These are phyloP conservation scores for Mycena kentingensis DNA, from an alignment of 768 basidiomycete genomes.

Conservation along the genomic window DNA sequence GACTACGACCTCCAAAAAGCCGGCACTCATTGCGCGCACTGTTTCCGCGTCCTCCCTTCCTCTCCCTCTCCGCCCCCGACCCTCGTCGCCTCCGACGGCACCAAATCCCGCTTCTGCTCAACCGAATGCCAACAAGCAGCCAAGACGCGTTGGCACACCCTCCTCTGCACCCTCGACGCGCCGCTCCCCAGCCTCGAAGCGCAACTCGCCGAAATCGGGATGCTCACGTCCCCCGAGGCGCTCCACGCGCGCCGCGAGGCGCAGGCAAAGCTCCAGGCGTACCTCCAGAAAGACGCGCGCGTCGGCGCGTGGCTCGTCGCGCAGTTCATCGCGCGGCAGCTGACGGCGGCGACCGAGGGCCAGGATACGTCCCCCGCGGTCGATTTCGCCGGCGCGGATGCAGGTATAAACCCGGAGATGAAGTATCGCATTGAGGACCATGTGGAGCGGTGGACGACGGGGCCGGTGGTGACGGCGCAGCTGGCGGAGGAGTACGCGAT, in stretches of 20 bases:
- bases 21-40: slow-evolving; percentile 73
- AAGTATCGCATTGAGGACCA: slow-evolving; percentile 75
- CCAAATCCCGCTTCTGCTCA: slow-evolving; percentile 73
- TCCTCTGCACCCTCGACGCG: slow-evolving; percentile 71
- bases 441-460: slow-evolving; percentile 70
- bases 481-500: slow-evolving; percentile 51
- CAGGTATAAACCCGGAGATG: too few relatives aligned
- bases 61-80: slow-evolving; percentile 41
- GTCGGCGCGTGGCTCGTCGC: slow-evolving; percentile 61
- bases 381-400: slow-evolving; percentile 52
- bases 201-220: slow-evolving; percentile 34
- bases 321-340: slow-evolving; percentile 72
- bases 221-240: slow-evolving; percentile 33
- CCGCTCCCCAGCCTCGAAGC: slow-evolving; percentile 49
- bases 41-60: slow-evolving; percentile 59
- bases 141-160: slow-evolving; percentile 60
- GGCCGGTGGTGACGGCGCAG: slow-evolving; percentile 58
- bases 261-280: slow-evolving; percentile 59
- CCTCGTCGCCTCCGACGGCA: slow-evolving; percentile 49
- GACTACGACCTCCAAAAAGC: slow-evolving; percentile 70
- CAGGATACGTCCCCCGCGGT: slow-evolving; percentile 29
- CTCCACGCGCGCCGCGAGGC: slow-evolving; percentile 54
- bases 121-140: slow-evolving; percentile 59
- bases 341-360: slow-evolving; percentile 59
- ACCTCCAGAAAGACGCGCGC: slow-evolving; percentile 49